Evolutionary conservation across 768 basidiomycete species (phyloP).

Genomic region (Trametes cingulata): DNA sequence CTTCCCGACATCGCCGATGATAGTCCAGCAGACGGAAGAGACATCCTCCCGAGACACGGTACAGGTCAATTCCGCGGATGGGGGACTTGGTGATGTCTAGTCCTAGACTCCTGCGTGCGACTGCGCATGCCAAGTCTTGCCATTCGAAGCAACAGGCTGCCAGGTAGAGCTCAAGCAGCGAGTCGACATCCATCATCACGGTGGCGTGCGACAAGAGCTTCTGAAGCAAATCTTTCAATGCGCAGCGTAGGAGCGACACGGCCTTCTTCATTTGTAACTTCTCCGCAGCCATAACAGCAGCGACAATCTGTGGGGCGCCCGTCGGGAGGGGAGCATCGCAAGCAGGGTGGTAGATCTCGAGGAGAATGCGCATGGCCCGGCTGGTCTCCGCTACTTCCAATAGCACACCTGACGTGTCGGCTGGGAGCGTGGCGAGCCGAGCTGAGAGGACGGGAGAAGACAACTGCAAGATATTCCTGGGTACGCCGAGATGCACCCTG

Average conservation of each 20-base stretch:
- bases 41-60: not conserved
- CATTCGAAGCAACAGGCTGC: not conserved
- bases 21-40: slow-evolving; percentile 11
- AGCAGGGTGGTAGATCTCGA: slow-evolving; percentile 24
- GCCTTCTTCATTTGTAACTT: slow-evolving; percentile 12
- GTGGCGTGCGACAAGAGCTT: not conserved
- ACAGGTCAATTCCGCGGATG: not conserved
- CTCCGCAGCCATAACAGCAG: not conserved
- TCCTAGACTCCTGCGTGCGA: not conserved
- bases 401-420: slow-evolving; percentile 31
- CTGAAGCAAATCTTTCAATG: not conserved
- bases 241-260: too few relatives aligned
- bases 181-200: too few relatives aligned
- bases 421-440: slow-evolving; percentile 53
- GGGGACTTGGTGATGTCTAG: not conserved
- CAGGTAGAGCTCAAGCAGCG: slow-evolving; percentile 1
- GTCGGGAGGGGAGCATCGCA: too few relatives aligned
- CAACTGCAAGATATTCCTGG: slow-evolving; percentile 55
- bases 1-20: slow-evolving; percentile 2
- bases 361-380: slow-evolving; percentile 27
- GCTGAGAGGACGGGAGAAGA: slow-evolving; percentile 58
- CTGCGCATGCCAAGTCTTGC: not conserved
- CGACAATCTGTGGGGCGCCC: not conserved
- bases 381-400: slow-evolving; percentile 32
- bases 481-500: slow-evolving; percentile 47